Conservation (phyloP, 164 flowering plant genomes). For the Annona squamosa region DNA sequence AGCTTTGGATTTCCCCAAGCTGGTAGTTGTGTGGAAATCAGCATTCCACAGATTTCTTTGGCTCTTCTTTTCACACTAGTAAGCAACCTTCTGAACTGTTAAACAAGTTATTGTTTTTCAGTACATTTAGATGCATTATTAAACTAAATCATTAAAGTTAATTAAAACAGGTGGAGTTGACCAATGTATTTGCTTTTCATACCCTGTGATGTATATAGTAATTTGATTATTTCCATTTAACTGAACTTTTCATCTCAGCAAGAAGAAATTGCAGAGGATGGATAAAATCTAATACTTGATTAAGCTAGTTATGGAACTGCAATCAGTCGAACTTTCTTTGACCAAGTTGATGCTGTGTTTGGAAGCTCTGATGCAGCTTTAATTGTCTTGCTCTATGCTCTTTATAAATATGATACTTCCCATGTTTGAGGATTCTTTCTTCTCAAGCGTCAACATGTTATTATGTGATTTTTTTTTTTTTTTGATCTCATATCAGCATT, state of each 20-base stretch:
- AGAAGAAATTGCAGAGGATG: neutral
- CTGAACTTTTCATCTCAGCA: neutral
- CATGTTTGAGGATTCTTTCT: neutral
- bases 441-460: neutral
- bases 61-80: slow-evolving; percentile 80
- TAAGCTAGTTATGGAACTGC: too few relatives aligned
- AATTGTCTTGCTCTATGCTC: neutral
- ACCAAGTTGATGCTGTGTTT: too few relatives aligned
- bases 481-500: slow-evolving; percentile 7
- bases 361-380: neutral
- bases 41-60: slow-evolving; percentile 66
- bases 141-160: too few relatives aligned
- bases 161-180: neutral
- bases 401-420: neutral
- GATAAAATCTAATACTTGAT: too few relatives aligned
- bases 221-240: neutral
- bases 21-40: slow-evolving; percentile 80
- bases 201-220: neutral
- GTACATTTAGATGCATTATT: neutral
- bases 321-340: too few relatives aligned
- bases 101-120: neutral
- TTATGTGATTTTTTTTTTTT: neutral
- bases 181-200: neutral
- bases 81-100: slow-evolving; percentile 15
- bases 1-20: slow-evolving; percentile 94